Conservation (phyloP, 75 land plant species). For the Pseudotsuga menziesii region DNA sequence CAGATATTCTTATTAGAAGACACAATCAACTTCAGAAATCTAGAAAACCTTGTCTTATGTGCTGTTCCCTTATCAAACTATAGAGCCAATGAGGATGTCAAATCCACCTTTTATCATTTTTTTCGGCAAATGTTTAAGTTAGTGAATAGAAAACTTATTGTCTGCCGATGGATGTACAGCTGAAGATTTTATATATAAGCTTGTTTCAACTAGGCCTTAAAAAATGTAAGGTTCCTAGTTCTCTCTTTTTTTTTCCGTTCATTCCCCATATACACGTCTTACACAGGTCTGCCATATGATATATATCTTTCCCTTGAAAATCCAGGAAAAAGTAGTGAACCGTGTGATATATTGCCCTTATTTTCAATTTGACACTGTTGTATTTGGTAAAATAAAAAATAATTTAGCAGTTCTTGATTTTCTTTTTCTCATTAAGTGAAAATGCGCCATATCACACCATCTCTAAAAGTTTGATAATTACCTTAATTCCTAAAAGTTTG, state of each 20-base stretch:
- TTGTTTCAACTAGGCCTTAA: background rate
- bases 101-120: background rate
- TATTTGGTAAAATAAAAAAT: background rate
- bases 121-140: background rate
- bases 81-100: background rate
- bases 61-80: background rate
- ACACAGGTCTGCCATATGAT: background rate
- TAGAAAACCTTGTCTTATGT: background rate
- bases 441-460: no score
- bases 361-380: background rate
- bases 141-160: background rate
- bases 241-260: background rate
- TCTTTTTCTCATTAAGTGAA: no score
- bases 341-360: background rate
- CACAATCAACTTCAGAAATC: background rate
- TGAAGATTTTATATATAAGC: background rate
- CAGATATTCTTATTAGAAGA: background rate
- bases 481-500: no score
- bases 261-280: background rate
- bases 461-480: no score
- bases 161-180: background rate
- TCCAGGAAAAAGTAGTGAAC: background rate
- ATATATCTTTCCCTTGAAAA: background rate
- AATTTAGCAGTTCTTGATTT: background rate
- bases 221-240: background rate